A percentile compares a stretch with the other conserved stretches of the same genome.
Evolutionary conservation across 73 alveolate species (phyloP).

Genomic region (Paramecium pentaurelia): DNA sequence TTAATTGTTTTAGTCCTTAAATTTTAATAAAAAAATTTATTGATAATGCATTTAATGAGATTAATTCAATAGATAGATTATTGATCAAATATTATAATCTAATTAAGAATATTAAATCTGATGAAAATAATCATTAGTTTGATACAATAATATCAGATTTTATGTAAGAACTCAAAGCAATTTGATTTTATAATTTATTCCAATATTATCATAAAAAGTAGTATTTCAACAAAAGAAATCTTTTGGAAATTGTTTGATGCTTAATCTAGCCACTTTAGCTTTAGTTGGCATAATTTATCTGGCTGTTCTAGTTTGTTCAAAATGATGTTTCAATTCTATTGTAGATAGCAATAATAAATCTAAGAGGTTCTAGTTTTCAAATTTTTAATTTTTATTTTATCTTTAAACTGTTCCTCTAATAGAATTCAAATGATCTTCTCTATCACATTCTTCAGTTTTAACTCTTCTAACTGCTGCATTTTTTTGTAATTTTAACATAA

Average conservation of each 20-base stretch:
- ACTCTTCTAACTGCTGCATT: conserved; percentile 5
- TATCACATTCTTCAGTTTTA: not conserved
- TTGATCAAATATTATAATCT: not conserved
- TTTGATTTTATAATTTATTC: not conserved
- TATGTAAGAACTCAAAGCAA: not conserved
- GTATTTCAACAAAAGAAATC: not conserved
- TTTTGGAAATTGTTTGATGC: not conserved
- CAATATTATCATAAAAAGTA: not conserved
- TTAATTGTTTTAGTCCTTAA: not conserved
- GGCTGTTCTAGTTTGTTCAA: not conserved
- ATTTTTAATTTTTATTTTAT: not conserved
- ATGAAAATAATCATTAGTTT: not conserved
- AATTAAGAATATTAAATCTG: not conserved
- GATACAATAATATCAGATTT: not conserved
- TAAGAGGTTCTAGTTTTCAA: not conserved
- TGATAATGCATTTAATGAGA: not conserved
- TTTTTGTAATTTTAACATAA: not conserved
- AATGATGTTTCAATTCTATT: not conserved
- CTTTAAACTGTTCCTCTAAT: not conserved
- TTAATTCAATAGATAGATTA: not conserved
- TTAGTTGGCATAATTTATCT: not conserved
- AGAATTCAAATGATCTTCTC: not conserved
- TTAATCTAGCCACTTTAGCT: not conserved
- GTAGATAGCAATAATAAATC: not conserved
- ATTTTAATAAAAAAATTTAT: not conserved